A percentile compares a stretch with the other conserved stretches of the same genome.
These are phyloP conservation scores for Carallia brachiata DNA, from an alignment of 345 rosid genomes.

Conservation along the genomic window DNA sequence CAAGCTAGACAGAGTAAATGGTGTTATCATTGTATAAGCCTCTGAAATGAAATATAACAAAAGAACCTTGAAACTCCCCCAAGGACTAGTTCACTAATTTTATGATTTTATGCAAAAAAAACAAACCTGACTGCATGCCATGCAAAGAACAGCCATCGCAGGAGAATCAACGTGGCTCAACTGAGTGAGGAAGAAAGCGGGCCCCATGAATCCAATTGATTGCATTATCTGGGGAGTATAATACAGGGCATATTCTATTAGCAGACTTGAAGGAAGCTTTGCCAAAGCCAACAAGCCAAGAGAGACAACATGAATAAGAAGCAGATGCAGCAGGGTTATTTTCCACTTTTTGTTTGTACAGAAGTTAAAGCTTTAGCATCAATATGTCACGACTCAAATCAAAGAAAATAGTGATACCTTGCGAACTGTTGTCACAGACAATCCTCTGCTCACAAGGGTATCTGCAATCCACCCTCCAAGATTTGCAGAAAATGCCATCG, in stretches of 20 bases:
- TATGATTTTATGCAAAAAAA: not conserved
- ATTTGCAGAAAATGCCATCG: conserved; percentile 94
- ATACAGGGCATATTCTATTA: conserved; percentile 5
- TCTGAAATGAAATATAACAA: too few species aligned
- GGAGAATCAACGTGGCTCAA: conserved; percentile 89
- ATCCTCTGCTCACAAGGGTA: conserved; percentile 82
- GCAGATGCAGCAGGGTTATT: not conserved
- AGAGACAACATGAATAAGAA: not conserved
- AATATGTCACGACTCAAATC: not conserved
- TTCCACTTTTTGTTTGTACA: too few species aligned
- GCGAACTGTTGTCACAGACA: conserved; percentile 75
- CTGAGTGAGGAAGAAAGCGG: conserved; percentile 93
- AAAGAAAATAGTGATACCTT: conserved; percentile 51
- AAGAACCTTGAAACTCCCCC: not conserved
- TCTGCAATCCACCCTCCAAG: conserved; percentile 96
- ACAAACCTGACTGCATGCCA: conserved; percentile 89
- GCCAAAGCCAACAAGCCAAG: not conserved
- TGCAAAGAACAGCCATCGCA: conserved; percentile 74
- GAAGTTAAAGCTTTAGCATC: not conserved
- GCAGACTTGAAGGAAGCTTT: conserved; percentile 3
- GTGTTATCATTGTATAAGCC: not conserved
- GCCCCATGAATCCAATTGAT: conserved; percentile 93
- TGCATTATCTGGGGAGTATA: conserved; percentile 72
- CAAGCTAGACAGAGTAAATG: not conserved
- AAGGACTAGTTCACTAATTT: too few species aligned